A percentile compares a stretch with the other conserved stretches of the same genome.
Evolutionary conservation across 2,329 filamentous ascomycete species (phyloP).

Genomic region (Xylaria sp.): DNA sequence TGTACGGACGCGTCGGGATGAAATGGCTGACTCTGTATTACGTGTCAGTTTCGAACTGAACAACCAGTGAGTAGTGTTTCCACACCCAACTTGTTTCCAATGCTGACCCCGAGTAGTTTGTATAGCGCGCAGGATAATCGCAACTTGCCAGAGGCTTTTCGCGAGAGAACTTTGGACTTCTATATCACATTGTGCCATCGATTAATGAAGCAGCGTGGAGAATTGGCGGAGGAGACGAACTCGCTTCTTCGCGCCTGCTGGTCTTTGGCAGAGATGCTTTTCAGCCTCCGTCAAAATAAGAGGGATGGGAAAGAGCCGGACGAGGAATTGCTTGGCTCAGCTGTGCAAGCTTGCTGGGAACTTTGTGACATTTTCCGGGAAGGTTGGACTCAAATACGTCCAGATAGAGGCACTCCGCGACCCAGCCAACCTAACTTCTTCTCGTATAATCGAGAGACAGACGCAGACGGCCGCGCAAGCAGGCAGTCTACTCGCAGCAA

Average conservation of each 20-base stretch:
- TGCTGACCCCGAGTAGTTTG: conserved; percentile 58
- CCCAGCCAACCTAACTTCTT: conserved; percentile 82
- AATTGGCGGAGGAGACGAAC: conserved; percentile 83
- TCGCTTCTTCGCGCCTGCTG: conserved; percentile 86
- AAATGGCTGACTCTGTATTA: conserved; percentile 84
- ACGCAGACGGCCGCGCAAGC: conserved; percentile 59
- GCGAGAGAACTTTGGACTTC: conserved; percentile 90
- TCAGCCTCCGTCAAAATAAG: conserved; percentile 85
- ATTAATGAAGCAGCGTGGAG: conserved; percentile 91
- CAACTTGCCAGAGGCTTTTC: conserved; percentile 83
- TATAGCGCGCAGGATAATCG: conserved; percentile 88
- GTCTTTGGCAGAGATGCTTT: conserved; percentile 91
- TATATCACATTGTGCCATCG: conserved; percentile 94
- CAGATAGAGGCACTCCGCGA: conserved; percentile 85
- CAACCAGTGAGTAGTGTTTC: conserved; percentile 72
- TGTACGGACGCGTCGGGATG: conserved; percentile 79
- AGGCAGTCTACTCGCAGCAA: conserved; percentile 64
- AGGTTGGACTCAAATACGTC: conserved; percentile 88
- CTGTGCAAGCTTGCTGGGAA: conserved; percentile 94
- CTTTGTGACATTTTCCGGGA: conserved; percentile 92
- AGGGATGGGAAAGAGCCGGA: conserved; percentile 78
- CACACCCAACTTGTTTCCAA: not conserved
- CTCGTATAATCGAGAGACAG: conserved; percentile 57
- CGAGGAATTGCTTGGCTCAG: conserved; percentile 85
- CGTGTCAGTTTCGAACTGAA: conserved; percentile 95